These are phyloP conservation scores for Lipomyces lipofer DNA, from an alignment of 805 yeast species.

Conservation along the genomic window DNA sequence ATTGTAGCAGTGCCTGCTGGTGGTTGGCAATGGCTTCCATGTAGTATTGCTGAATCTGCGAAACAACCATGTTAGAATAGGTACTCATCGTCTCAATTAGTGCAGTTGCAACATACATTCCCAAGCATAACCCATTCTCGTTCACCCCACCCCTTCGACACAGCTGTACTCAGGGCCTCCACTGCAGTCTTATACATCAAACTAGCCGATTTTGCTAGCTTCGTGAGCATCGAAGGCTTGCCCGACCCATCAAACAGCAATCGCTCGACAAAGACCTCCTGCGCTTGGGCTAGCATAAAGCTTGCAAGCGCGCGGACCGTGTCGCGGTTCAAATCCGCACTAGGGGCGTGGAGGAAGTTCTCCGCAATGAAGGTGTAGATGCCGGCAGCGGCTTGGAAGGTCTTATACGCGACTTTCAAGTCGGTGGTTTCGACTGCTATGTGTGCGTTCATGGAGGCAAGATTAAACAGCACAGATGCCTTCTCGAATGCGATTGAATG, in stretches of 20 bases:
- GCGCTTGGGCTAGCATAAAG: constrained; percentile 82
- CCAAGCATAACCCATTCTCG: constrained; percentile 54
- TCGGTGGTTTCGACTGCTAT: constrained; percentile 44
- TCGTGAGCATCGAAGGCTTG: constrained; percentile 72
- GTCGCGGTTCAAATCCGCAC: constrained; percentile 69
- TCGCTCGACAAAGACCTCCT: constrained; percentile 73
- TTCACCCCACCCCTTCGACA: constrained; percentile 46
- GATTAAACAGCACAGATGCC: constrained; percentile 76
- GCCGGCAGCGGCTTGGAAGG: constrained; percentile 77
- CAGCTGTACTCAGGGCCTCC: constrained; percentile 47
- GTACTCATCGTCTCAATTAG: not conserved
- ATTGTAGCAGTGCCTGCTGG: constrained; percentile 44
- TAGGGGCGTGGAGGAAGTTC: constrained; percentile 86
- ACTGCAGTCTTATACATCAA: constrained; percentile 55
- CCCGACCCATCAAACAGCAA: constrained; percentile 48
- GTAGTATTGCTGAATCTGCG: constrained; percentile 47
- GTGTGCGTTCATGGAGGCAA: constrained; percentile 63
- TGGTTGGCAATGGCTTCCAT: constrained; percentile 57
- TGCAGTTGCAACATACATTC: constrained; percentile 47
- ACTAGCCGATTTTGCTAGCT: constrained; percentile 65
- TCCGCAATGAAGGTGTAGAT: constrained; percentile 69
- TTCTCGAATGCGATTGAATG: constrained; percentile 85
- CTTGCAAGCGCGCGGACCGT: constrained; percentile 63
- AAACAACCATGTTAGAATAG: not conserved
- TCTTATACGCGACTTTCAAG: constrained; percentile 58